These are phyloP conservation scores for Daucus carota DNA, from an alignment of 129 eudicot species.

Conservation along the genomic window DNA sequence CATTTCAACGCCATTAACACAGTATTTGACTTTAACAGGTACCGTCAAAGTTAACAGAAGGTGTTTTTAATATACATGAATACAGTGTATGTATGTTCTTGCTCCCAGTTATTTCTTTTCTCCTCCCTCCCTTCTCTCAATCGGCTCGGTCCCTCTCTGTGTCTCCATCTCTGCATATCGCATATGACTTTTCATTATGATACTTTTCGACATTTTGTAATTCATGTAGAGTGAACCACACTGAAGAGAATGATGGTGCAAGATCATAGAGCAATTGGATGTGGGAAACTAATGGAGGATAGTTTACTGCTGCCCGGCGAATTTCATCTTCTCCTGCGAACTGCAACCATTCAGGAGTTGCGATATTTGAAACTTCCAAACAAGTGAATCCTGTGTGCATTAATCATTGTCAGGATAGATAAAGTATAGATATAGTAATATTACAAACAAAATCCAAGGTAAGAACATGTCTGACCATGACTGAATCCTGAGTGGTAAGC, in stretches of 20 bases:
- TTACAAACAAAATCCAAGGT: background rate
- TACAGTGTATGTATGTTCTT: no score
- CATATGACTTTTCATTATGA: no score
- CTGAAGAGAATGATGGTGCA: slow-evolving; percentile 66
- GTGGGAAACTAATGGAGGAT: slow-evolving; percentile 96
- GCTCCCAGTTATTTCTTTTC: no score
- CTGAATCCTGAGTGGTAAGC: slow-evolving; percentile 96
- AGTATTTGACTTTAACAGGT: no score
- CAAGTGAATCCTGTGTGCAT: slow-evolving; percentile 60
- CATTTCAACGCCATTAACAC: no score
- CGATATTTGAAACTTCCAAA: slow-evolving; percentile 96
- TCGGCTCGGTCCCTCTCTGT: no score
- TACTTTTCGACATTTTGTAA: no score
- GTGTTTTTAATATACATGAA: no score
- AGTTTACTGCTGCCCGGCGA: slow-evolving; percentile 86
- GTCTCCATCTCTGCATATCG: no score
- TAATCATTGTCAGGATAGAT: background rate
- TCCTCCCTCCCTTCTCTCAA: no score
- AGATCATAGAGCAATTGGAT: slow-evolving; percentile 85
- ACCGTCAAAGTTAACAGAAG: no score
- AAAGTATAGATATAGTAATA: background rate
- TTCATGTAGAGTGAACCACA: slow-evolving; percentile 23
- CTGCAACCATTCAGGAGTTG: slow-evolving; percentile 95
- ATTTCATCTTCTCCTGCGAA: slow-evolving; percentile 90
- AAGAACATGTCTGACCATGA: slow-evolving; percentile 47